Base-by-base conservation (phyloP, 257 asterid genomes). In the Rhazya stricta region DNA sequence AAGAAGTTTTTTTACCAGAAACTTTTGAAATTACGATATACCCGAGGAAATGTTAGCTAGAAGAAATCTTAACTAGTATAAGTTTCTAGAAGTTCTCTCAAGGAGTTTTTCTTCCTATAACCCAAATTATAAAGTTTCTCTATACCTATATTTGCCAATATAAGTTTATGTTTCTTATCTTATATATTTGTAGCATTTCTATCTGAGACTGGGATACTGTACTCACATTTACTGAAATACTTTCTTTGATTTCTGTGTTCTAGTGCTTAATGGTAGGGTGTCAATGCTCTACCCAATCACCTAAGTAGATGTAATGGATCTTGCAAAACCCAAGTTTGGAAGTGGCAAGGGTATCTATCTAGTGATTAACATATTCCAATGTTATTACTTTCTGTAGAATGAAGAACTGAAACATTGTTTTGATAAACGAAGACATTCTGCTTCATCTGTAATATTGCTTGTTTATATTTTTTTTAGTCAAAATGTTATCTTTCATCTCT, bases 301-400 rank as follows among this genome's bases (percentile, higher is more conserved):
- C 23, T 11, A 21, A 48, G 12, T 27, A 9, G 30, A 66, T 37
- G 50, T 62, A 16, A 66, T 66, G 71, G 48, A 66, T 66, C 30
- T 41, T 37, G 50, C 48, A 66, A 66, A 66, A 66, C 19, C 46
- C 50, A 66, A 21, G 46, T 66, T 66, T 37, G 71, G 71, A 66
- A 37, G 50, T 66, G 50, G 71, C 37, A 66, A 66, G 50, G 29
- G 6, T 37, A 37, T 37, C 23, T 29, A 36, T 37, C 9, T 37
- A 21, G 30, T 66, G 30, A 19, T 19, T 18, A 51, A 1, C 58
- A 36, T 19, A 37, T 66, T 66, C 30, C 19, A 21, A 39, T 37
- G 18, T 21, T 66, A 30, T 66, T 18, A 37, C 21, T 66, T 32
- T 34, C 42, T 34, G 19, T 62, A 34, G 10, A 62, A 15, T 16